Percentiles rank a stretch among this genome's conserved stretches.
These are phyloP conservation scores for Roridomyces roridus DNA, from an alignment of 768 basidiomycete genomes.

Conservation along the genomic window DNA sequence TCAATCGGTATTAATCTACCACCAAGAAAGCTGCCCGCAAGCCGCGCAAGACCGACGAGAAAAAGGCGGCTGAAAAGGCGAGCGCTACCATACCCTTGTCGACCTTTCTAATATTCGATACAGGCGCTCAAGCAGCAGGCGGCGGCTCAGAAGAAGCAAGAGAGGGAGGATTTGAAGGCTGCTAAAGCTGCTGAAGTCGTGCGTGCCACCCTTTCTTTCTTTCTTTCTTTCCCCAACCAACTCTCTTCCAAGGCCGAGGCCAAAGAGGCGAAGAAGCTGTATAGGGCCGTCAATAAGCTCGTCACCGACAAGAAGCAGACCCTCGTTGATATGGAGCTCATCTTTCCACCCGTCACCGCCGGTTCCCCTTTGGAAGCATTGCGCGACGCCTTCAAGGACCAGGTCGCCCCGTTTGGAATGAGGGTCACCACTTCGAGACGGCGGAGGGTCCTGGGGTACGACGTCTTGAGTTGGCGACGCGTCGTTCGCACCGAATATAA, in stretches of 20 bases:
- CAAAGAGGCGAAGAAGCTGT: constrained; percentile 7
- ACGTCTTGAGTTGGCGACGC: constrained; percentile 20
- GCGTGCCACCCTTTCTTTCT: neutral
- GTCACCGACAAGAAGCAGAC: constrained; percentile 22
- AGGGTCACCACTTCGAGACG: neutral
- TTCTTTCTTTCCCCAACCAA: neutral
- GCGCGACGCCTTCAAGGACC: neutral
- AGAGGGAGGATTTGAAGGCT: constrained; percentile 9
- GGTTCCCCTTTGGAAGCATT: neutral
- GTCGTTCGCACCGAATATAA: constrained; percentile 11
- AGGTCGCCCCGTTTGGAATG: constrained; percentile 7
- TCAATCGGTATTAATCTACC: neutral
- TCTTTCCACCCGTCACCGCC: constrained; percentile 9
- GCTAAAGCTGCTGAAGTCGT: neutral
- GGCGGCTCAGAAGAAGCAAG: constrained; percentile 12
- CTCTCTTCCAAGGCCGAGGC: neutral
- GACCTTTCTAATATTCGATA: neutral
- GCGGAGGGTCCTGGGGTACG: neutral
- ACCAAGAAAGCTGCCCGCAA: constrained; percentile 4
- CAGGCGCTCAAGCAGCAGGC: constrained; percentile 10
- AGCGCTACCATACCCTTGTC: neutral
- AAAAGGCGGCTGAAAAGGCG: constrained; percentile 16
- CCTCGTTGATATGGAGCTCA: constrained; percentile 19
- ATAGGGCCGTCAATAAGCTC: constrained; percentile 21
- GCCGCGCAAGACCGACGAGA: constrained; percentile 15